A percentile compares a stretch with the other conserved stretches of the same genome.
phyloP scores from a whole-genome alignment of 192 early-diverging fungal genomes.

The Rhizophagus sp. region DNA sequence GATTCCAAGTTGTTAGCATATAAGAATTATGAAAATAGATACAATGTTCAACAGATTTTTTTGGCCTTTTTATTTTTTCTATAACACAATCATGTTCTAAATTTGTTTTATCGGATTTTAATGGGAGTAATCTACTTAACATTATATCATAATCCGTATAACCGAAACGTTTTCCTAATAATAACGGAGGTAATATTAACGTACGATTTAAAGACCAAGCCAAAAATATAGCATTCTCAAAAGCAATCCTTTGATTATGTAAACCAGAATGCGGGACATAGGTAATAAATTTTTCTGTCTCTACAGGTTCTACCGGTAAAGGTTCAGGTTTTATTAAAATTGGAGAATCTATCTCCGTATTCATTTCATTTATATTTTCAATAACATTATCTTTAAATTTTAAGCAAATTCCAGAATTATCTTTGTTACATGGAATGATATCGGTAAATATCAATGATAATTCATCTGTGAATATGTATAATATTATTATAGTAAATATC shows the following conservation, averaged over 20 bases:
- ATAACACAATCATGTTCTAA: background rate
- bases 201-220: constrained; percentile 51
- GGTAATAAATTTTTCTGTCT: constrained; percentile 44
- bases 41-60: background rate
- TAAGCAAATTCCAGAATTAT: background rate
- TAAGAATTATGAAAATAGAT: background rate
- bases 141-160: background rate
- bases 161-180: constrained; percentile 29
- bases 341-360: no score
- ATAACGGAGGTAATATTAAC: constrained; percentile 49
- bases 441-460: background rate
- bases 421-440: background rate
- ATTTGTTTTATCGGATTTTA: background rate
- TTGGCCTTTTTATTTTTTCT: background rate
- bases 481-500: background rate
- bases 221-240: constrained; percentile 50
- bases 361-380: background rate
- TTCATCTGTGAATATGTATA: background rate
- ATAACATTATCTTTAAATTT: background rate
- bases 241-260: constrained; percentile 54
- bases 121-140: background rate
- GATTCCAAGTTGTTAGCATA: background rate
- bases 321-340: no score
- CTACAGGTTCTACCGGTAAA: background rate
- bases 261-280: constrained; percentile 58